Evolutionary conservation across 2,329 filamentous ascomycete genomes (phyloP).

Genomic region (Epichloe typhina): DNA sequence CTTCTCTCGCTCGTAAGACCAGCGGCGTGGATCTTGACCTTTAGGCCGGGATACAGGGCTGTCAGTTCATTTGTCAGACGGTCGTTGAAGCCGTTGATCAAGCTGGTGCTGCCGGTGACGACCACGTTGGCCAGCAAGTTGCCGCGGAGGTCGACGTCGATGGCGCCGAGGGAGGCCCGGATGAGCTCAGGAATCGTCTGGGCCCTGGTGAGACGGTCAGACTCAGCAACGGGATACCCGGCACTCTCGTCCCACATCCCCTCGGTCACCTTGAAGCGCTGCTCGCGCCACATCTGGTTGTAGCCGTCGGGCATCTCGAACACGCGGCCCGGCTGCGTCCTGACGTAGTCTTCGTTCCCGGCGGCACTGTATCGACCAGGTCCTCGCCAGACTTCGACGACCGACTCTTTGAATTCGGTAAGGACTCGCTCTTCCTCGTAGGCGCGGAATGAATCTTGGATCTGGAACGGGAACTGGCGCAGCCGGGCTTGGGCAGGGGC

Average conservation of each 20-base stretch:
- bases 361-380: slow-evolving; percentile 51
- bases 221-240: slow-evolving; percentile 40
- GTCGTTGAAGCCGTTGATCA: slow-evolving; percentile 87
- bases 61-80: slow-evolving; percentile 75
- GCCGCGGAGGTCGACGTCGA: slow-evolving; percentile 80
- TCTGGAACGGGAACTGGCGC: slow-evolving; percentile 50
- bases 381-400: slow-evolving; percentile 85
- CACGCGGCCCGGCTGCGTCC: slow-evolving; percentile 61
- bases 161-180: slow-evolving; percentile 58
- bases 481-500: slow-evolving; percentile 64
- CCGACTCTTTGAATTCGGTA: slow-evolving; percentile 94
- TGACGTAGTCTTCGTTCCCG: slow-evolving; percentile 66
- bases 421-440: slow-evolving; percentile 88
- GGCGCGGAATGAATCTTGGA: slow-evolving; percentile 58
- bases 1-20: slow-evolving; percentile 78
- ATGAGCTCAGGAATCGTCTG: slow-evolving; percentile 80
- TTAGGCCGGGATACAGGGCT: slow-evolving; percentile 67
- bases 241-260: slow-evolving; percentile 81
- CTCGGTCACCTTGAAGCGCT: slow-evolving; percentile 77
- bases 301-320: slow-evolving; percentile 97
- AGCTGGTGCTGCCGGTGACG: slow-evolving; percentile 74
- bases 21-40: slow-evolving; percentile 79
- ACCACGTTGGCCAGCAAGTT: slow-evolving; percentile 81
- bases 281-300: slow-evolving; percentile 86
- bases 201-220: slow-evolving; percentile 44